Conservation (phyloP, 352 stramenopile species). For the Phytophthora sp. region DNA sequence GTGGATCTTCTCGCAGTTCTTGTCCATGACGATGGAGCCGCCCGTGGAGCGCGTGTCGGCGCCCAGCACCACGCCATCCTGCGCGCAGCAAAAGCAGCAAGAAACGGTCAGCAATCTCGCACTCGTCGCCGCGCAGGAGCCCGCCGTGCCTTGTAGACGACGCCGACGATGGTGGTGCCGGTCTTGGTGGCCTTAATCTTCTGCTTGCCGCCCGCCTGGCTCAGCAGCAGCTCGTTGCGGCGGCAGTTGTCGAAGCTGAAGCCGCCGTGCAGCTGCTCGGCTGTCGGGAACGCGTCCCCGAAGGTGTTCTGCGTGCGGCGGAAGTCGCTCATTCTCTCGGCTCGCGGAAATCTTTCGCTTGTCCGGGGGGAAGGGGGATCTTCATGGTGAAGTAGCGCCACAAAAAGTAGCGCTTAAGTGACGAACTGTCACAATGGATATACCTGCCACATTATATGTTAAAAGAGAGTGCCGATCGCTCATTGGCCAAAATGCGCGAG, state of each 20-base stretch:
- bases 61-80: constrained; percentile 96
- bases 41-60: constrained; percentile 98
- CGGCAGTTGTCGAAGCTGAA: constrained; percentile 95
- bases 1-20: constrained; percentile 99
- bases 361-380: constrained; percentile 26
- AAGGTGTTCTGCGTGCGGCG: constrained; percentile 83
- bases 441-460: too few relatives aligned
- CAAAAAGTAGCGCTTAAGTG: neutral
- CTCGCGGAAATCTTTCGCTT: constrained; percentile 22
- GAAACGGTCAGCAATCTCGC: neutral
- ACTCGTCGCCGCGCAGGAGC: constrained; percentile 12
- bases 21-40: constrained; percentile 97
- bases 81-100: neutral
- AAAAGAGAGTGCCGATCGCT: too few relatives aligned
- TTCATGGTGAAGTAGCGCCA: constrained; percentile 12
- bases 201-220: constrained; percentile 50
- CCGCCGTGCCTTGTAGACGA: constrained; percentile 92
- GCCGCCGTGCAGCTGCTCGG: constrained; percentile 67
- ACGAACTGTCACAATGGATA: neutral
- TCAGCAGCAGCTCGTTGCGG: constrained; percentile 91
- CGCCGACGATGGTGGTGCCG: constrained; percentile 96
- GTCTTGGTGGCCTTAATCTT: constrained; percentile 93
- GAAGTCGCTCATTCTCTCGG: constrained; percentile 80
- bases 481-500: constrained; percentile 32
- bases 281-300: constrained; percentile 66